These are phyloP conservation scores for Fusarium globosum DNA, from an alignment of 2,329 filamentous ascomycete species.

Conservation along the genomic window DNA sequence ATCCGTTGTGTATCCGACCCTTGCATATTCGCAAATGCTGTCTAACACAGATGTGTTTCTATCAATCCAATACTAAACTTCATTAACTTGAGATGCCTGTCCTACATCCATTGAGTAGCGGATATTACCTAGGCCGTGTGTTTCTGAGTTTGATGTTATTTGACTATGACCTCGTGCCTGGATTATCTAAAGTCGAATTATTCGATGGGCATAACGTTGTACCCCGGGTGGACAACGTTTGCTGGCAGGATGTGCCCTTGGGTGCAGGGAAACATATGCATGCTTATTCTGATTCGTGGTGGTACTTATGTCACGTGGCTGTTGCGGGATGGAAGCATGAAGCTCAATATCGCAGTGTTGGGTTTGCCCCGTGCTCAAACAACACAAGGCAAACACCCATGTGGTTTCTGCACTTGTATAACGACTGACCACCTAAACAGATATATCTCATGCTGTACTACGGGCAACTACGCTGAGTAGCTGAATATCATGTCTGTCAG, in stretches of 20 bases:
- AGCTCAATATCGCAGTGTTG: not conserved
- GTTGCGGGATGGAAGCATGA: not conserved
- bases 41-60: constrained; percentile 18
- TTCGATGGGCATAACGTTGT: not conserved
- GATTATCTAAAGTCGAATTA: constrained; percentile 3
- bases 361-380: not conserved
- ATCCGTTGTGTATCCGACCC: constrained; percentile 8
- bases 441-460: not conserved
- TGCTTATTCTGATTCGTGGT: not conserved
- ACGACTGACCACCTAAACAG: not conserved
- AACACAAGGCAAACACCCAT: constrained; percentile 15
- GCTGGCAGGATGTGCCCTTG: not conserved
- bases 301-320: not conserved
- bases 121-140: not conserved
- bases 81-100: not conserved
- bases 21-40: constrained; percentile 5
- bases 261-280: not conserved
- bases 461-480: not conserved
- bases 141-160: constrained; percentile 1
- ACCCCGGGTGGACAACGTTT: constrained; percentile 1
- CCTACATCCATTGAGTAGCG: not conserved
- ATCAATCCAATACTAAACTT: constrained; percentile 8
- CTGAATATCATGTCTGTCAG: not conserved
- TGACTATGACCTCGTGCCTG: constrained; percentile 1
- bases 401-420: not conserved